These are phyloP conservation scores for Debaryomycetaceae sp. DNA, from an alignment of 1,139 yeast genomes.

Conservation along the genomic window DNA sequence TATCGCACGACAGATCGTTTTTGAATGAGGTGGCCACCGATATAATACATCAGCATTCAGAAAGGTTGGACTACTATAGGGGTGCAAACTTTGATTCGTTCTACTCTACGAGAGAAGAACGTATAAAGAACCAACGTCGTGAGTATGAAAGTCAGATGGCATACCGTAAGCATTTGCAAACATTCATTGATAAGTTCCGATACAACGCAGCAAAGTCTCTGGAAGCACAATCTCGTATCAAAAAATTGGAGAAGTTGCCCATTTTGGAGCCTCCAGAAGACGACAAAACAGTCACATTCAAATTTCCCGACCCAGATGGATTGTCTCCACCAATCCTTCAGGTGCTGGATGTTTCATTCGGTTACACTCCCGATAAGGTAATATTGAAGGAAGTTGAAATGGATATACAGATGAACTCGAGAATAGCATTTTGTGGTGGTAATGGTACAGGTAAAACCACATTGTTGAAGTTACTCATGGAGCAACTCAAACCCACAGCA, in stretches of 20 bases:
- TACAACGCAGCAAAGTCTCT: conserved; percentile 96
- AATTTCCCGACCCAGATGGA: conserved; percentile 92
- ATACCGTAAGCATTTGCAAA: conserved; percentile 86
- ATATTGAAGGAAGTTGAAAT: conserved; percentile 73
- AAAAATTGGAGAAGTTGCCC: conserved; percentile 92
- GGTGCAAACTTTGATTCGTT: conserved; percentile 92
- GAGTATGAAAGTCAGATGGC: conserved; percentile 98
- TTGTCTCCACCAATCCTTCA: conserved; percentile 93
- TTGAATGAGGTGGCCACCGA: conserved; percentile 97
- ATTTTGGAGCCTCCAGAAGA: conserved; percentile 92
- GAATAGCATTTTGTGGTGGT: conserved; percentile 97
- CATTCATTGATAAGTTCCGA: conserved; percentile 91
- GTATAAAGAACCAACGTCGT: conserved; percentile 87
- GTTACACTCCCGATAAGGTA: conserved; percentile 65
- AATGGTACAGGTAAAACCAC: conserved; percentile 99
- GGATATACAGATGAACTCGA: conserved; percentile 88
- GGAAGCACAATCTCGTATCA: conserved; percentile 97
- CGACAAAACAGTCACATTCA: conserved; percentile 79
- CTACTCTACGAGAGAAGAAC: conserved; percentile 91
- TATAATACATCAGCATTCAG: conserved; percentile 95
- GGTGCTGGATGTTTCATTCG: conserved; percentile 81
- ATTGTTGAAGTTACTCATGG: conserved; percentile 79
- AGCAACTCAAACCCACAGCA: conserved; percentile 61
- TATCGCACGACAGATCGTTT: conserved; percentile 96
- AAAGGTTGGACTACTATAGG: conserved; percentile 91